A percentile compares a stretch with the other conserved stretches of the same genome.
phyloP scores from a whole-genome alignment of 148 eudicot species.

The Cornus florida region DNA sequence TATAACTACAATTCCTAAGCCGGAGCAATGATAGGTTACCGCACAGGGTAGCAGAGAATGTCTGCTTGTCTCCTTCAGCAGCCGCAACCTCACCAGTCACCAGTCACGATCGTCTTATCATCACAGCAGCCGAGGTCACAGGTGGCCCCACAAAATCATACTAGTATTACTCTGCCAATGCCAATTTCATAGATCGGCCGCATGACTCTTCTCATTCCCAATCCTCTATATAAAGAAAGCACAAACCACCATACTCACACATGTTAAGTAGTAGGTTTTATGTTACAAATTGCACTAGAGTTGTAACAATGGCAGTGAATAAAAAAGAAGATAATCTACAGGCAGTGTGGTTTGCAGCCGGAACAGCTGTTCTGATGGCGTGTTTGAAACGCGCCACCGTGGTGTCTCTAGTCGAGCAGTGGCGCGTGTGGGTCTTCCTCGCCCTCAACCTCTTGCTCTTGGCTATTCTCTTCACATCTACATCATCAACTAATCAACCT shows the following conservation, averaged over 20 bases:
- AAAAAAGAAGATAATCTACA: conserved; percentile 35
- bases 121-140: conserved; percentile 12
- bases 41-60: conserved; percentile 28
- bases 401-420: conserved; percentile 45
- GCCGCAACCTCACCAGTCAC: conserved; percentile 19
- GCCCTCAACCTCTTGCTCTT: conserved; percentile 56
- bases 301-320: conserved; percentile 13
- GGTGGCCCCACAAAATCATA: not conserved
- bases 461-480: conserved; percentile 49
- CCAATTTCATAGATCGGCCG: not conserved
- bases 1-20: not conserved
- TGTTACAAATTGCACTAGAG: not conserved
- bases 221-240: not conserved
- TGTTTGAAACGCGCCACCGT: conserved; percentile 39
- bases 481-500: not conserved
- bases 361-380: conserved; percentile 40
- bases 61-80: conserved; percentile 30
- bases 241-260: not conserved
- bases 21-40: conserved; percentile 22
- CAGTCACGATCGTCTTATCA: conserved; percentile 16
- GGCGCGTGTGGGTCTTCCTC: conserved; percentile 53
- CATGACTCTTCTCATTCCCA: not conserved
- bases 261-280: too few relatives aligned
- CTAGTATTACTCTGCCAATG: not conserved
- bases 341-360: conserved; percentile 53